Evolutionary conservation across 495 filamentous ascomycete genomes (phyloP).

Genomic region (Lophium mytilinum): DNA sequence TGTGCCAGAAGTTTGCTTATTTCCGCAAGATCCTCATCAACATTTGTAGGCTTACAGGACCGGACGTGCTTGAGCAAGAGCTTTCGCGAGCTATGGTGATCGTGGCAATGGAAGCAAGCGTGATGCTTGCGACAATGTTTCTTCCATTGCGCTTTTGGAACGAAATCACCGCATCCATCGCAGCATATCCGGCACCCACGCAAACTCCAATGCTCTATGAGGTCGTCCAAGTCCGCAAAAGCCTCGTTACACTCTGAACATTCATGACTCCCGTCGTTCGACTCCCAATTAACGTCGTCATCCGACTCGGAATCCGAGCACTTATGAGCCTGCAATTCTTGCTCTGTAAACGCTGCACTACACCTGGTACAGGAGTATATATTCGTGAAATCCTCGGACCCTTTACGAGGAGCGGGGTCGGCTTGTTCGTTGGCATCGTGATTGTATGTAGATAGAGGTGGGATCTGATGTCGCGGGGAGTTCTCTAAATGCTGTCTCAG

Average conservation of each 20-base stretch:
- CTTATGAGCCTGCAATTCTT: neutral
- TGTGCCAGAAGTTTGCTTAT: too few relatives aligned
- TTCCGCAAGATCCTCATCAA: too few relatives aligned
- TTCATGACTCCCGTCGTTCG: neutral
- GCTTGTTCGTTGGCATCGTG: neutral
- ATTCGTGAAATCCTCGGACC: neutral
- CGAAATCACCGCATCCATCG: neutral
- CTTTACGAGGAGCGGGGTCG: neutral
- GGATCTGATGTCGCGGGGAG: neutral
- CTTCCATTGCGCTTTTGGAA: neutral
- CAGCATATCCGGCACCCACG: neutral
- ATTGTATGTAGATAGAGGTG: neutral
- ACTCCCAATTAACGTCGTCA: neutral
- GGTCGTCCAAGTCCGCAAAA: neutral
- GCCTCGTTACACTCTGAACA: neutral
- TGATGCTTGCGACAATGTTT: neutral
- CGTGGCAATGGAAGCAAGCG: neutral
- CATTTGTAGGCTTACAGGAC: too few relatives aligned
- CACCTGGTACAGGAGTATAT: neutral
- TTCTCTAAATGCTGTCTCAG: neutral
- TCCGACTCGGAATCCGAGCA: too few relatives aligned
- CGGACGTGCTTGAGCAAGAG: too few relatives aligned
- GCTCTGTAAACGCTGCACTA: neutral
- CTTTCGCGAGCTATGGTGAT: neutral
- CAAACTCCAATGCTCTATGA: neutral